Base-by-base conservation (phyloP, 2,329 filamentous ascomycete genomes). In the Xylariaceae sp. region DNA sequence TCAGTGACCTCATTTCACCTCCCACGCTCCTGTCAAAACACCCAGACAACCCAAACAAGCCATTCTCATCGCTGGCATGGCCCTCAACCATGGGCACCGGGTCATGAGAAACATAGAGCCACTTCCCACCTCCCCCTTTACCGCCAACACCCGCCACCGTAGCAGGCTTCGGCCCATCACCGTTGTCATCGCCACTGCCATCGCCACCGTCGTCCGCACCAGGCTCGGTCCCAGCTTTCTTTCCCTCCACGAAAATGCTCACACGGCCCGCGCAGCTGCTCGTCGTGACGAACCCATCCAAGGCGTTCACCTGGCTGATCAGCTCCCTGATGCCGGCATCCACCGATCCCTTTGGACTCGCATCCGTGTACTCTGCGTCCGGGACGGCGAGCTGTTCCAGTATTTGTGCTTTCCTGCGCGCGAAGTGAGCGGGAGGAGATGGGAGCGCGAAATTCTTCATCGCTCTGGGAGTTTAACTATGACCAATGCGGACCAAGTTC, bases 211-310 rank as follows among this genome's bases (percentile, higher is more conserved):
- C 47, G 2, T 49, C 38, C 17, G 35, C 50, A 38, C 45, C 50
- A 9, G 38, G 43, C 15, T 37, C 45, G 15, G 26, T 29, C 30
- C 50, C 55, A 13, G 63, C 67, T 55, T 79, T 85, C 34, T 68
- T 69, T 1, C 90, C 90, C 66, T 96, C 91, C 1, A 94, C 70
- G 57, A 94, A 97, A 3, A 96, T 86, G 50, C 86, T 90, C 35
- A 94, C 78, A 39, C 91, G 74, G 1, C 91, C 91, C 2, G 89
- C 87, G 62, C 91, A 97, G 64, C 89, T 95, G 65, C 89, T 95
- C 3, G 90, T 96, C 2, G 91, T 96, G 26, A 94, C 89, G 31
- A 90, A 77, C 2, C 87, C 89, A 1, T 82, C 76, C 4, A 84
- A 59, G 1, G 56, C 62, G 64, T 97, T 97, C 61, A 97, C 84